Conservation (phyloP, 441 rosid genomes). For the Gossypium gossypioides region DNA sequence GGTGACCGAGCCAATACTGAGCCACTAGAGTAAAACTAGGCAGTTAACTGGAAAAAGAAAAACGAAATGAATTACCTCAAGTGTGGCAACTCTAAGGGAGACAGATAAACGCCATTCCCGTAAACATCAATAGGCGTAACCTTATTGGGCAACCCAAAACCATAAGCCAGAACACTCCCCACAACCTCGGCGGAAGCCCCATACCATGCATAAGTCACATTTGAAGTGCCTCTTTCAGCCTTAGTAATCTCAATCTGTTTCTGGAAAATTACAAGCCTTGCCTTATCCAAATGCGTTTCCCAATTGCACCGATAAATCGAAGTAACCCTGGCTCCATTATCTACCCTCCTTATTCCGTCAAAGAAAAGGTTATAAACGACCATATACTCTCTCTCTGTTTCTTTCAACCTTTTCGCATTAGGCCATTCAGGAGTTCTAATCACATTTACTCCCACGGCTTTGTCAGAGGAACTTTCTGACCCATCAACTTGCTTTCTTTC, state of each 20-base stretch:
- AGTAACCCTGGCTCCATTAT: slow-evolving; percentile 19
- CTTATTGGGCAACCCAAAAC: slow-evolving; percentile 23
- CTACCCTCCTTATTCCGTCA: slow-evolving; percentile 17
- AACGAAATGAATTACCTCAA: slow-evolving; percentile 18
- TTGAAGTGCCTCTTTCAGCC: slow-evolving; percentile 22
- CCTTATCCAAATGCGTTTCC: slow-evolving; percentile 11
- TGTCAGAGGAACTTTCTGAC: slow-evolving; percentile 23
- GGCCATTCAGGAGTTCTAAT: slow-evolving; percentile 23
- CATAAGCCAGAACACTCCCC: slow-evolving; percentile 24
- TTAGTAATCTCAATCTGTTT: slow-evolving; percentile 23
- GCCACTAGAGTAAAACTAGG: too few species aligned
- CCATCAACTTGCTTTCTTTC: slow-evolving; percentile 29
- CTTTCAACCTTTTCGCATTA: slow-evolving; percentile 19
- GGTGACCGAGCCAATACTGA: neutral
- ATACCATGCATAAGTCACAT: slow-evolving; percentile 32
- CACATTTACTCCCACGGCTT: neutral
- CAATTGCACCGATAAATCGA: slow-evolving; percentile 28
- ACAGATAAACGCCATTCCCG: slow-evolving; percentile 31
- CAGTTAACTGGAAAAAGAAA: neutral
- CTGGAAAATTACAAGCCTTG: slow-evolving; percentile 26
- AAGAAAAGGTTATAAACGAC: slow-evolving; percentile 17
- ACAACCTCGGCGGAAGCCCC: slow-evolving; percentile 25
- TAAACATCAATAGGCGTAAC: slow-evolving; percentile 12
- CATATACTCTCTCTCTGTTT: slow-evolving; percentile 16
- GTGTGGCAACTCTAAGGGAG: slow-evolving; percentile 31